Evolutionary conservation across 202 grass and related monocot genomes (phyloP).

Genomic region (Carex sylvatica): DNA sequence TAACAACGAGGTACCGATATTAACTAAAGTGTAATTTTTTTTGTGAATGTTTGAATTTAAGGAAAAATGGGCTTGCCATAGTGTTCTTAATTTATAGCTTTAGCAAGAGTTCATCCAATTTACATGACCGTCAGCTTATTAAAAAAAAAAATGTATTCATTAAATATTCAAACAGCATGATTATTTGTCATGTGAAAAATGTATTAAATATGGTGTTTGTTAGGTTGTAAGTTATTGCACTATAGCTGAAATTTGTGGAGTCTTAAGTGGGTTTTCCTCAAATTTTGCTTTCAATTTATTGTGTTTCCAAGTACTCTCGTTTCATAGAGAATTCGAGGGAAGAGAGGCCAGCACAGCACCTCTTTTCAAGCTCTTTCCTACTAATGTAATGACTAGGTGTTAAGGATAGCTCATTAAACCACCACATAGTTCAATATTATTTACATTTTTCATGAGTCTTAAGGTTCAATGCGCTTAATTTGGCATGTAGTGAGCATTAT

Average conservation of each 20-base stretch:
- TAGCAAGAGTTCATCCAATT: neutral
- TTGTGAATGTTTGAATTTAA: neutral
- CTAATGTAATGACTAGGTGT: neutral
- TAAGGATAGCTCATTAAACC: neutral
- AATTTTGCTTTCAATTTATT: neutral
- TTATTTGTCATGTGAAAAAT: neutral
- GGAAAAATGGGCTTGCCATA: neutral
- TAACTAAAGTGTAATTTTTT: neutral
- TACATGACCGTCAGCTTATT: neutral
- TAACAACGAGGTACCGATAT: constrained; percentile 78
- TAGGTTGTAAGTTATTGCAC: neutral
- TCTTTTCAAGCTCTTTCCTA: neutral
- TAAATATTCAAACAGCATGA: neutral
- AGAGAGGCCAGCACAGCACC: neutral
- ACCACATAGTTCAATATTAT: neutral
- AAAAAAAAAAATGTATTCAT: neutral
- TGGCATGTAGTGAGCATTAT: neutral
- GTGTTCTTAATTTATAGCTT: neutral
- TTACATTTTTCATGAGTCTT: neutral
- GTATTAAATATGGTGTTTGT: neutral
- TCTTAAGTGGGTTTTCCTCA: neutral
- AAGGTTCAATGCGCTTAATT: neutral
- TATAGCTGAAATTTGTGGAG: neutral
- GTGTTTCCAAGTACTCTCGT: neutral
- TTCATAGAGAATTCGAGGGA: neutral